Base-by-base conservation (phyloP, 129 eudicot species). In the Chrysanthemum seticuspe region DNA sequence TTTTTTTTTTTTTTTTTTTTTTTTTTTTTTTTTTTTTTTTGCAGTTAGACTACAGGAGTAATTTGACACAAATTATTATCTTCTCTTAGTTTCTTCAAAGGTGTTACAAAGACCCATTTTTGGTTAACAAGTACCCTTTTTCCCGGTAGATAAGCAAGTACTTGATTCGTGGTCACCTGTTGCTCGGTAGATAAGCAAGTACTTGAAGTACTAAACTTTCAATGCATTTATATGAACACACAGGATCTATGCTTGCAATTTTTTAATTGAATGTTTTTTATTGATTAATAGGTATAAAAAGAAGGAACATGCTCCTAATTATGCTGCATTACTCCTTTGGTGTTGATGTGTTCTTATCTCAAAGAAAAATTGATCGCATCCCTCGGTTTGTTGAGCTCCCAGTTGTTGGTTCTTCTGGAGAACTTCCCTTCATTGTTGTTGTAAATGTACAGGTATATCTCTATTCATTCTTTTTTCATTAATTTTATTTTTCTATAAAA, bases 251-350 rank as follows among this genome's bases (percentile, higher is more conserved):
- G 19, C 3, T 75, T 34, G 2, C 13, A 16, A 2, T 31, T 66
- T 54, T 54, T 10, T 44, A 2, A 57, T 40, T 10, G 47, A 29
- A 49, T 13, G 23, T 55, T 2, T 2, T 2, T 62, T 19, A 74
- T 62, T 59, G 40, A 21, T 14, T 78, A 80, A n/a, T 84, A 90
- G 97, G 91, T 97, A 90, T 67, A 94, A 94, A 94, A 90, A 79
- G 89, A 94, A 94, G 75, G 99, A 90, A 27, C 82, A 73, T 65
- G 96, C 99, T 60, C 80, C 96, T 51, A 88, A 83, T 69, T 74
- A 72, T 72, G 96, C 96, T 21, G 99, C 97, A 65, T 83, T 84
- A 83, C 66, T 97, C 99, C 8, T 88, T 94, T 62, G 99, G 99
- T 13, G 93, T 94, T 80, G 99, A 94, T 55, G 97, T 94, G 16